phyloP scores from a whole-genome alignment of 306 rosid species.

The Ormosia emarginata region DNA sequence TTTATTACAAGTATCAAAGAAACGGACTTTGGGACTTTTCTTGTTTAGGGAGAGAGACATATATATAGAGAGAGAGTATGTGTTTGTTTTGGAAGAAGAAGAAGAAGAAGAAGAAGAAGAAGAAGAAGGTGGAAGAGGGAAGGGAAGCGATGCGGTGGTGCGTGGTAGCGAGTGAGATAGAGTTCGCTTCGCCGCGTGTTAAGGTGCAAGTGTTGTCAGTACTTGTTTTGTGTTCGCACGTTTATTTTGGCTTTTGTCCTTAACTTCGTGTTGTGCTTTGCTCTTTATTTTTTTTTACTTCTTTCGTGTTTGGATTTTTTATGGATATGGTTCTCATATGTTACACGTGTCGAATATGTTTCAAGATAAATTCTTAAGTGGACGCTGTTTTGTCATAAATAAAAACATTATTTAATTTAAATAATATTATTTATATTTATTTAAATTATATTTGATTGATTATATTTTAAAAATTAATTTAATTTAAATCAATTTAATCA shows the following conservation, averaged over 20 bases:
- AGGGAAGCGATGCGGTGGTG: neutral
- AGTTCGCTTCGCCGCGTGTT: constrained; percentile 66
- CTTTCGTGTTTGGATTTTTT: too few relatives aligned
- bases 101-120: neutral
- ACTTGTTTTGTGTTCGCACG: neutral
- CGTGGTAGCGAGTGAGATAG: constrained; percentile 32
- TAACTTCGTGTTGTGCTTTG: neutral
- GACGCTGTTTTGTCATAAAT: too few relatives aligned
- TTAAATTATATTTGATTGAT: too few relatives aligned
- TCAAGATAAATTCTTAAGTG: too few relatives aligned
- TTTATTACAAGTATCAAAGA: neutral
- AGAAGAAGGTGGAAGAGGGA: neutral
- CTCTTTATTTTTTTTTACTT: neutral
- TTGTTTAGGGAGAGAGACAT: neutral
- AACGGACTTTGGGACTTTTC: neutral
- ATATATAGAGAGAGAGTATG: neutral
- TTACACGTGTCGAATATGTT: too few relatives aligned
- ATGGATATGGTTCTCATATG: too few relatives aligned
- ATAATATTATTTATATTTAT: too few relatives aligned
- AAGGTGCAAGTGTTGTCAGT: constrained; percentile 23
- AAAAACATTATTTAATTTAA: too few relatives aligned
- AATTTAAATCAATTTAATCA: too few relatives aligned
- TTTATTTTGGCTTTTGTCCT: neutral
- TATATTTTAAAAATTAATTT: too few relatives aligned
- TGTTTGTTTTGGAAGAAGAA: neutral